Evolutionary conservation across 495 filamentous ascomycete genomes (phyloP).

Genomic region (Penicillium robsamsonii): DNA sequence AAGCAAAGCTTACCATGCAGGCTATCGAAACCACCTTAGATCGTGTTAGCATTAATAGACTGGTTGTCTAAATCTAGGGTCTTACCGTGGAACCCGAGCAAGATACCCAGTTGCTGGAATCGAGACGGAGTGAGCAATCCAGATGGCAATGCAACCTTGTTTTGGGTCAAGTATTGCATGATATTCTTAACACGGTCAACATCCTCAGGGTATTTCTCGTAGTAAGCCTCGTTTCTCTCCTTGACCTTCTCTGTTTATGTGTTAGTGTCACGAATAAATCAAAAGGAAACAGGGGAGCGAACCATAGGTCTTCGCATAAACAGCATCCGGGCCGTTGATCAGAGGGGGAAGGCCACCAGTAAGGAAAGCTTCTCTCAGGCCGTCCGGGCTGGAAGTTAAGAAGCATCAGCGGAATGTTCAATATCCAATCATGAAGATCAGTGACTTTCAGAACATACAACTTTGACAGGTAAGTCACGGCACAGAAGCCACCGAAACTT

Average conservation of each 20-base stretch:
- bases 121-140: constrained; percentile 67
- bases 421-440: background rate
- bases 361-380: constrained; percentile 76
- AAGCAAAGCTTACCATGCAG: constrained; percentile 53
- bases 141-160: constrained; percentile 58
- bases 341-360: constrained; percentile 81
- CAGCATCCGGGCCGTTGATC: constrained; percentile 64
- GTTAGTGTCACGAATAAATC: constrained; percentile 8
- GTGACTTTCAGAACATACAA: constrained; percentile 44
- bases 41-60: constrained; percentile 15
- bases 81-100: constrained; percentile 73
- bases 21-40: constrained; percentile 60
- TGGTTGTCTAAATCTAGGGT: background rate
- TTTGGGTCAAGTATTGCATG: constrained; percentile 56
- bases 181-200: constrained; percentile 66
- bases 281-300: constrained; percentile 4
- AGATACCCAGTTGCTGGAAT: constrained; percentile 71
- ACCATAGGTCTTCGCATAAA: constrained; percentile 71
- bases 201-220: constrained; percentile 83
- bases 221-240: constrained; percentile 71
- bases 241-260: constrained; percentile 52
- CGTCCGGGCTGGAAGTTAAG: constrained; percentile 54
- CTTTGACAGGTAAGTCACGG: constrained; percentile 75
- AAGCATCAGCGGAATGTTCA: background rate
- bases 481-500: constrained; percentile 88